Evolutionary conservation across 2,329 filamentous ascomycete genomes (phyloP).

Genomic region (Talaromyces sp.): DNA sequence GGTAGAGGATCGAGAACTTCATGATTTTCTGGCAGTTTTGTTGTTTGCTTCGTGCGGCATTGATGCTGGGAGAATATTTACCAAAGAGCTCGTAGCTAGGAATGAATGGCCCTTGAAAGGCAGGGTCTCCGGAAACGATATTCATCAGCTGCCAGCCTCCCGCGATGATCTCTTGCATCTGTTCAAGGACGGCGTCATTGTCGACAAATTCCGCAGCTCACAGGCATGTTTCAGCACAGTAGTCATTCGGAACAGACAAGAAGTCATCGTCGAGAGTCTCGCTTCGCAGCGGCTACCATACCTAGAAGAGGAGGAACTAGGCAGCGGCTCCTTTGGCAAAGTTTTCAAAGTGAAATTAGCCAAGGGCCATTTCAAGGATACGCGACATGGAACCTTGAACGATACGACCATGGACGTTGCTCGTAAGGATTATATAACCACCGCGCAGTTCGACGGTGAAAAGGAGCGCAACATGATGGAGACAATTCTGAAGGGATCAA

Average conservation of each 20-base stretch:
- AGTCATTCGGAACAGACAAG: conserved; percentile 27
- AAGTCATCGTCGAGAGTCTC: conserved; percentile 25
- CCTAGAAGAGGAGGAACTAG: conserved; percentile 30
- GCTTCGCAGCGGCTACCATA: conserved; percentile 33
- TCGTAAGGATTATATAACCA: conserved; percentile 39
- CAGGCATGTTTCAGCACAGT: conserved; percentile 36
- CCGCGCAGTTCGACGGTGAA: conserved; percentile 20
- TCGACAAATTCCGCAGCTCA: conserved; percentile 29
- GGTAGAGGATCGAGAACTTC: conserved; percentile 23
- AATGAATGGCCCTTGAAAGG: conserved; percentile 9
- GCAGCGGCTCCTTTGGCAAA: conserved; percentile 33
- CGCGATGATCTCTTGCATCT: conserved; percentile 8
- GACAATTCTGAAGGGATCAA: conserved; percentile 32
- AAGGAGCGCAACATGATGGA: conserved; percentile 36
- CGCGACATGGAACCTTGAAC: conserved; percentile 19
- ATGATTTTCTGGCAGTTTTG: conserved; percentile 31
- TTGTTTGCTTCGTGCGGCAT: conserved; percentile 29
- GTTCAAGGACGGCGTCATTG: conserved; percentile 17
- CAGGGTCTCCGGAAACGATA: neutral
- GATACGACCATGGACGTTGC: conserved; percentile 25
- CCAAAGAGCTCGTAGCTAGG: conserved; percentile 6
- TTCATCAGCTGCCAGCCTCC: conserved; percentile 6
- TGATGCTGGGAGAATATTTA: conserved; percentile 22
- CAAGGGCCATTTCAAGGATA: conserved; percentile 32
- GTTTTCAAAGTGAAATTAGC: conserved; percentile 32